Conservation (phyloP, 192 early-diverging fungal genomes). For the Backusella sp. region DNA sequence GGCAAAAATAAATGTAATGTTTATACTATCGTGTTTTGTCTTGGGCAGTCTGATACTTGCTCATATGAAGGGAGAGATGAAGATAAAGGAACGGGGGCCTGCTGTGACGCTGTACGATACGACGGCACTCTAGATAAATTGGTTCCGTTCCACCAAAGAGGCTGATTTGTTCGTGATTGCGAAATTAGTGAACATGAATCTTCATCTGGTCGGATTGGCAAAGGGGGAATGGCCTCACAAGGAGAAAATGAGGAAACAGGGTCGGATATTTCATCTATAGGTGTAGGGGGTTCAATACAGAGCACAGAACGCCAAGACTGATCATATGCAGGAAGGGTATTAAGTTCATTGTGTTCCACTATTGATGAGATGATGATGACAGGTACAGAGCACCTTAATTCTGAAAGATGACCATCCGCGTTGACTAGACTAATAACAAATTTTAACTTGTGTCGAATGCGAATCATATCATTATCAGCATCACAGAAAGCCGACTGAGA, state of each 20-base stretch:
- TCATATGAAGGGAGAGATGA: conserved; percentile 14
- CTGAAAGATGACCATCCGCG: conserved; percentile 35
- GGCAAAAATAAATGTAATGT: background rate
- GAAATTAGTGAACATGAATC: background rate
- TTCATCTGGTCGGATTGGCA: background rate
- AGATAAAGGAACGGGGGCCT: conserved; percentile 5
- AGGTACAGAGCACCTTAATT: conserved; percentile 35
- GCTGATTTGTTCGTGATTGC: background rate
- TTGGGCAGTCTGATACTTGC: background rate
- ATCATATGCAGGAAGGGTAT: conserved; percentile 31
- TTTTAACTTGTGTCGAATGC: conserved; percentile 37
- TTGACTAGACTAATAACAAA: conserved; percentile 33
- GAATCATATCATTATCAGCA: conserved; percentile 40
- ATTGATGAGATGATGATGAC: conserved; percentile 35
- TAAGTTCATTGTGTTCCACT: conserved; percentile 23
- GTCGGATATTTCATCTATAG: background rate
- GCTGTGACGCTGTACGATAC: conserved; percentile 18
- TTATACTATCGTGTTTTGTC: background rate
- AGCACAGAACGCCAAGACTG: conserved; percentile 26
- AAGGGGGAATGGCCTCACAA: background rate
- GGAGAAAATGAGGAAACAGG: background rate
- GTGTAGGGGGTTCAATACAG: background rate
- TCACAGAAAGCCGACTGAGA: conserved; percentile 26
- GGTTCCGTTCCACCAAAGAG: conserved; percentile 23
- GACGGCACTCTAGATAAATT: conserved; percentile 26